These are phyloP conservation scores for Nasturtium officinale DNA, from an alignment of 345 rosid species.

Conservation along the genomic window DNA sequence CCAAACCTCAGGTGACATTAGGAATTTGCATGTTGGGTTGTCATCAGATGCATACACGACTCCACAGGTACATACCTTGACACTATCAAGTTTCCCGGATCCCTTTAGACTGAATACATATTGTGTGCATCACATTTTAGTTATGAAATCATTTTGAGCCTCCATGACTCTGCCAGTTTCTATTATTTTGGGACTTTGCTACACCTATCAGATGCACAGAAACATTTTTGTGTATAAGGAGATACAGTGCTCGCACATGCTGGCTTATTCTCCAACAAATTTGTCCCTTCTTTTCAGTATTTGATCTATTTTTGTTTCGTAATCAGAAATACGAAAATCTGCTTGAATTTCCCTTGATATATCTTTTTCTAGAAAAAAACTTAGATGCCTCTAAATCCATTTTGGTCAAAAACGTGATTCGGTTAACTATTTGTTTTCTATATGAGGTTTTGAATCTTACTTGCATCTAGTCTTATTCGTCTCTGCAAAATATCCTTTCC, in stretches of 20 bases:
- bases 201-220: background rate
- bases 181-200: slow-evolving; percentile 10
- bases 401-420: background rate
- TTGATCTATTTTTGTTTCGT: background rate
- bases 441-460: slow-evolving; percentile 6
- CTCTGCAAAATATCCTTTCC: background rate
- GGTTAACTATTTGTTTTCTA: background rate
- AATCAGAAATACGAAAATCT: background rate
- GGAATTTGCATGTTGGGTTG: slow-evolving; percentile 59
- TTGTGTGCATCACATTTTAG: background rate
- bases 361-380: background rate
- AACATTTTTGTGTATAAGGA: background rate
- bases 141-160: slow-evolving; percentile 9
- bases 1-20: slow-evolving; percentile 52
- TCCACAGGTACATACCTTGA: slow-evolving; percentile 52
- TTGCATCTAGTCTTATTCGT: background rate
- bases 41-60: slow-evolving; percentile 51
- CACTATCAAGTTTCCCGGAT: background rate
- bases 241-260: background rate
- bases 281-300: background rate
- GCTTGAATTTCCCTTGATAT: background rate
- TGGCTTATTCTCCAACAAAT: slow-evolving; percentile 1
- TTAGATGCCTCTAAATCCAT: background rate
- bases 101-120: background rate
- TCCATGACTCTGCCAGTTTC: slow-evolving; percentile 5